These are phyloP conservation scores for Orbilia ellipsospora DNA, from an alignment of 2,329 filamentous ascomycete genomes.

Conservation along the genomic window DNA sequence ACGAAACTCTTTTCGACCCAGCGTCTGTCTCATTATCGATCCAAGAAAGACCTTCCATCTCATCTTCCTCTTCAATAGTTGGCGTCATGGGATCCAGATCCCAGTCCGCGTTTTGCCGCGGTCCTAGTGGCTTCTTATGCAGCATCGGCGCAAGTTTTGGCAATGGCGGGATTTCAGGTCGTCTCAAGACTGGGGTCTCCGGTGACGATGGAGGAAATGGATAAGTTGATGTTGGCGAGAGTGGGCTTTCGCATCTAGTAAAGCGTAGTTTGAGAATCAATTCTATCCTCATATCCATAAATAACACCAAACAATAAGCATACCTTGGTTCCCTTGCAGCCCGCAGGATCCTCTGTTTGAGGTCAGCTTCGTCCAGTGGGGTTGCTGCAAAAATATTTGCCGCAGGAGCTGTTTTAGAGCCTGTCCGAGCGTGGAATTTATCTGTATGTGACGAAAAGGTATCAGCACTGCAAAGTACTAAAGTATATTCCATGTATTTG, in stretches of 20 bases:
- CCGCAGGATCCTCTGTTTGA: slow-evolving; percentile 51
- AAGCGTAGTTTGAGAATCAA: slow-evolving; percentile 24
- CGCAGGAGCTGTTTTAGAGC: slow-evolving; percentile 49
- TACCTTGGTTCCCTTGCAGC: slow-evolving; percentile 54
- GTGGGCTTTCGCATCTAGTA: slow-evolving; percentile 52
- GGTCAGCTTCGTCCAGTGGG: slow-evolving; percentile 50
- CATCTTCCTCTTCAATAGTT: slow-evolving; percentile 52
- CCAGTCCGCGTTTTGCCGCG: slow-evolving; percentile 53
- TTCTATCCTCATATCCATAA: background rate
- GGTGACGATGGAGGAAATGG: slow-evolving; percentile 20
- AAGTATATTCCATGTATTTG: slow-evolving; percentile 26
- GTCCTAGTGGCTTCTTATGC: slow-evolving; percentile 51
- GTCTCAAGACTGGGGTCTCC: slow-evolving; percentile 43
- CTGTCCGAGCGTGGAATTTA: slow-evolving; percentile 52
- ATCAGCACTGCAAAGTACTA: slow-evolving; percentile 20
- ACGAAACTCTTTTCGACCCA: slow-evolving; percentile 52
- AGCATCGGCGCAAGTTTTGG: slow-evolving; percentile 48
- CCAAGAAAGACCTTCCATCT: slow-evolving; percentile 49
- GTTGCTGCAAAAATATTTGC: slow-evolving; percentile 25
- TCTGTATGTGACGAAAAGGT: slow-evolving; percentile 35
- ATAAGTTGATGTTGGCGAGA: slow-evolving; percentile 43
- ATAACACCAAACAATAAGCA: slow-evolving; percentile 26
- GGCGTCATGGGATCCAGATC: slow-evolving; percentile 51
- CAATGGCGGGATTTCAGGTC: slow-evolving; percentile 51
- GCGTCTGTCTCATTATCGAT: slow-evolving; percentile 53